phyloP scores from a whole-genome alignment of 495 filamentous ascomycete species.

The Lophiotrema nucula region DNA sequence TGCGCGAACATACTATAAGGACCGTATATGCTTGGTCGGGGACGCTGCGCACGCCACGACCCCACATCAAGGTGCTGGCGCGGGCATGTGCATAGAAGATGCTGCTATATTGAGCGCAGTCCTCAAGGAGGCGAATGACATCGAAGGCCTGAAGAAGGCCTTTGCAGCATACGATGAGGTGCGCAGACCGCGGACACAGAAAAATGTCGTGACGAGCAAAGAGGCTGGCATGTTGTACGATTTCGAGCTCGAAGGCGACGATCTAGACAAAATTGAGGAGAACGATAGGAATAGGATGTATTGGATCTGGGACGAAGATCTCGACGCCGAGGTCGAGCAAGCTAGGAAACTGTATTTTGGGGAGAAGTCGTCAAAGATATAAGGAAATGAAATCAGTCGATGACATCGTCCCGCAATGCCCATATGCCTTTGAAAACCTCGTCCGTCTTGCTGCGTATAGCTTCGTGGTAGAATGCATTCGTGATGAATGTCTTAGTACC shows the following conservation, averaged over 20 bases:
- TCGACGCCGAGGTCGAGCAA: slow-evolving; percentile 29
- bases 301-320: slow-evolving; percentile 62
- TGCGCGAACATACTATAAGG: slow-evolving; percentile 54
- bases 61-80: slow-evolving; percentile 68
- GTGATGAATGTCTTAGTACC: slow-evolving; percentile 79
- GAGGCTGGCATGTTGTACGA: slow-evolving; percentile 39
- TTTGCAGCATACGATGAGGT: slow-evolving; percentile 63
- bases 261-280: slow-evolving; percentile 39
- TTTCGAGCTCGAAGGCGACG: slow-evolving; percentile 37
- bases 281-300: slow-evolving; percentile 50
- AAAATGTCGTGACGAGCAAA: slow-evolving; percentile 33
- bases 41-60: slow-evolving; percentile 71
- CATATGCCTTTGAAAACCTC: slow-evolving; percentile 54
- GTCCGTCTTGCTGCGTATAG: slow-evolving; percentile 65
- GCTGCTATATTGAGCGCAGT: slow-evolving; percentile 59
- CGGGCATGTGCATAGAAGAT: slow-evolving; percentile 69
- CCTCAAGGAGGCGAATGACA: slow-evolving; percentile 46
- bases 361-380: neutral
- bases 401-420: slow-evolving; percentile 42
- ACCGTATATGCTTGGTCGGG: slow-evolving; percentile 58
- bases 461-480: slow-evolving; percentile 84
- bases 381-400: slow-evolving; percentile 32
- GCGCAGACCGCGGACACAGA: slow-evolving; percentile 48
- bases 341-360: slow-evolving; percentile 26
- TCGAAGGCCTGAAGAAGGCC: slow-evolving; percentile 47